A percentile compares a stretch with the other conserved stretches of the same genome.
Conservation (phyloP, 2,329 filamentous ascomycete genomes). For the Pseudocercospora fijiensis region DNA sequence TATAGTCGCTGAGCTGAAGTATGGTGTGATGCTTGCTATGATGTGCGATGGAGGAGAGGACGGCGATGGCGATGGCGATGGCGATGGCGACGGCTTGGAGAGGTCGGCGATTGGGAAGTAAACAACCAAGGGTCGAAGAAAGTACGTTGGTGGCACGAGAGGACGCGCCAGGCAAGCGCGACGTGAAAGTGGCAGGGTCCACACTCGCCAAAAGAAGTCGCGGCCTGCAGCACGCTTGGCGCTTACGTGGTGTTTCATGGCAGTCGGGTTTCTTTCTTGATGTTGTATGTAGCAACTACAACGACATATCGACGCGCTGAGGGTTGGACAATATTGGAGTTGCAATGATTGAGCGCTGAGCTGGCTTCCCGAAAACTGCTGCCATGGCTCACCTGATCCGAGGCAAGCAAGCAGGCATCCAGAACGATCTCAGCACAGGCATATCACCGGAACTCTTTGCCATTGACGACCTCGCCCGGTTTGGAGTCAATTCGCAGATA, state of each 20-base stretch:
- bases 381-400: slow-evolving; percentile 83
- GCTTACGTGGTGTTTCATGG: slow-evolving; percentile 5
- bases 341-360: not conserved
- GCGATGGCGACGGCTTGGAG: not conserved
- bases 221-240: not conserved
- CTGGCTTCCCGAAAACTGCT: not conserved
- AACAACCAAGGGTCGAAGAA: slow-evolving; percentile 1
- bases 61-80: not conserved
- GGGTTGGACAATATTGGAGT: not conserved
- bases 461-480: slow-evolving; percentile 77
- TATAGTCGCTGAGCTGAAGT: not conserved
- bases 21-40: not conserved
- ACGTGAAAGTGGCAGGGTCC: slow-evolving; percentile 12
- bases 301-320: not conserved
- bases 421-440: slow-evolving; percentile 82
- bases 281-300: not conserved
- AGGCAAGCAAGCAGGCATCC: slow-evolving; percentile 89
- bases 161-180: slow-evolving; percentile 12
- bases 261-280: not conserved
- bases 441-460: slow-evolving; percentile 75
- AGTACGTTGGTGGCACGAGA: not conserved
- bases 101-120: slow-evolving; percentile 6
- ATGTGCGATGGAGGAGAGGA: slow-evolving; percentile 1
- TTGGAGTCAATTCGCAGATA: slow-evolving; percentile 66
- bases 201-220: slow-evolving; percentile 6